Conservation (phyloP, 2,329 filamentous ascomycete species). For the Pseudogymnoascus sp. region DNA sequence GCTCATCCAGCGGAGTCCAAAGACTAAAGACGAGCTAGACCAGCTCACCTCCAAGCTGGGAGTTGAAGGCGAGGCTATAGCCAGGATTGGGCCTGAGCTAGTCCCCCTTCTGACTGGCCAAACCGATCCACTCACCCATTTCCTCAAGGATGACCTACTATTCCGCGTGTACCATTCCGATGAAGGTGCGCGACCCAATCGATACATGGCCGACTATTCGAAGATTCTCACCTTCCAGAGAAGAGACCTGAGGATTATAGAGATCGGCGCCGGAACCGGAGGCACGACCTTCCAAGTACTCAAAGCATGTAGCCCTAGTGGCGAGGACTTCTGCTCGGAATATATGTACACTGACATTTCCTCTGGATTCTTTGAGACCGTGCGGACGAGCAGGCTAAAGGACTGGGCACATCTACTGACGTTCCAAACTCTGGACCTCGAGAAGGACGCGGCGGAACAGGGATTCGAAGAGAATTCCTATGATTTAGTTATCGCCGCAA, state of each 20-base stretch:
- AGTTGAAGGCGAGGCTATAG: background rate
- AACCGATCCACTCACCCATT: background rate
- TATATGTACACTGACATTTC: constrained; percentile 23
- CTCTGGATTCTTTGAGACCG: constrained; percentile 27
- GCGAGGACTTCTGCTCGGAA: constrained; percentile 10
- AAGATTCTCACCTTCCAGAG: background rate
- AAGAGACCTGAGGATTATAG: too few relatives aligned
- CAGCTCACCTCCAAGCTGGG: background rate
- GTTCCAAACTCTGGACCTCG: constrained; percentile 25
- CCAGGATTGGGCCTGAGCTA: background rate
- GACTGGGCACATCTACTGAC: background rate
- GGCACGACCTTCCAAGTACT: too few relatives aligned
- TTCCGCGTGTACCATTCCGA: background rate
- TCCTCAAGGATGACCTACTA: background rate
- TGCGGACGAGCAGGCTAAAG: background rate
- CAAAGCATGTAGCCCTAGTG: background rate
- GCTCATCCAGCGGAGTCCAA: background rate
- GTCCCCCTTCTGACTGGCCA: background rate
- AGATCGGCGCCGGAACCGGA: too few relatives aligned
- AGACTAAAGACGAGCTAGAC: background rate
- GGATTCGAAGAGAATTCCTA: constrained; percentile 26
- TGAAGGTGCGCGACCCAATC: background rate
- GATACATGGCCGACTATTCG: background rate
- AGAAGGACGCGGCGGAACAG: constrained; percentile 23
- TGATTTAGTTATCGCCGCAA: constrained; percentile 33